Base-by-base conservation (phyloP, 1,284 basidiomycete genomes). In the Mycosarcoma maydis region DNA sequence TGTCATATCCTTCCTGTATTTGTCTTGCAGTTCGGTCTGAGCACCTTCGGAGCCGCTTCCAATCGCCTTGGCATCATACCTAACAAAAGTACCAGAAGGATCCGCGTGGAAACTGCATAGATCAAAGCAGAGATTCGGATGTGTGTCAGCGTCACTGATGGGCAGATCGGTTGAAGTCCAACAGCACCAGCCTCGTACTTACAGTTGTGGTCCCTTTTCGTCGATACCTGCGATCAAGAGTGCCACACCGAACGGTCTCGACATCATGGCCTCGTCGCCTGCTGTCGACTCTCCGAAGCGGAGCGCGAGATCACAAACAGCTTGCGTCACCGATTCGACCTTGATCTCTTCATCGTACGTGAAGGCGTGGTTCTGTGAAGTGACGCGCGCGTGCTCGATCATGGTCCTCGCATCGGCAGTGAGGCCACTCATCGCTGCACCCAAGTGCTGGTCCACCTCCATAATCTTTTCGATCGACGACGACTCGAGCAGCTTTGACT, bases 361-460 rank as follows among this genome's bases (percentile, higher is more conserved):
- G 85, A 98, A 99, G 1, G 89, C 84, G 83, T 99, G 96, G 85
- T 95, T 97, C 84, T 98, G 67, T 45, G 61, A 65, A 10, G 95
- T 98, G 54, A 98, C 93, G 60, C 95, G 88, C n/a, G 95, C 96
- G 83, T 98, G 96, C 86, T 99, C 96, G 83, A 99, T 92, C 92
- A 98, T 99, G 40, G 96, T 99, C 72, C 96, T 88, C 46, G 96
- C 96, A 84, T 98, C 96, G 48, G 96, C 96, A 29, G 93, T 96
- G 69, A 99, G 87, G 20, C 95, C 95, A 53, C 92, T 94, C 94
- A 99, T 98, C 52, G 96, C 96, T 76, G 94, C 97, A 17, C 94
- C 96, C 52, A 99, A 87, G 84, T 99, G 96, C 16, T 84, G 80
- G 84, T 99, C 96, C 78, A 98, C 97, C 85, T 98, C 95, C 94